Evolutionary conservation across 768 basidiomycete genomes (phyloP).

Genomic region (Phallus indusiatus): DNA sequence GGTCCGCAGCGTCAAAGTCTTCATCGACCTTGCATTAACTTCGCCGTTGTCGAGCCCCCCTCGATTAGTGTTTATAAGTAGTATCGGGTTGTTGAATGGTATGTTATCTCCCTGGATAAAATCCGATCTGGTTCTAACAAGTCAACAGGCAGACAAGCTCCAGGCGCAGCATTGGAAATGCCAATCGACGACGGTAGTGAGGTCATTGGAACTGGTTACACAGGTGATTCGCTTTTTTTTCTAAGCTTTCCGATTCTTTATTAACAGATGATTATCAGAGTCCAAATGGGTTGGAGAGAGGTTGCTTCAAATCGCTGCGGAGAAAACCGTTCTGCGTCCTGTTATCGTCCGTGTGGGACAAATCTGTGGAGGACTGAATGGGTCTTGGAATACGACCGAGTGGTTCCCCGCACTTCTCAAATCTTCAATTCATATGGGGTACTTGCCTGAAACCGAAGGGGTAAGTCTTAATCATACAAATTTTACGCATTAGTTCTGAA

Average conservation of each 20-base stretch:
- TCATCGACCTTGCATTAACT: constrained; percentile 27
- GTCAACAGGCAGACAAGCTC: neutral
- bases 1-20: constrained; percentile 19
- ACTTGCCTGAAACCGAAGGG: constrained; percentile 23
- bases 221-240: neutral
- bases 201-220: constrained; percentile 9
- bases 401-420: constrained; percentile 30
- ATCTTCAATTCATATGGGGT: constrained; percentile 23
- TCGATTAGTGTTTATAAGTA: constrained; percentile 26
- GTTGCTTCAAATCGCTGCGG: constrained; percentile 26
- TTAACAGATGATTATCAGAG: neutral
- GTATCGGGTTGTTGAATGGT: constrained; percentile 24
- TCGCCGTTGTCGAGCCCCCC: constrained; percentile 19
- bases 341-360: constrained; percentile 35
- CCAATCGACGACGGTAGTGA: neutral
- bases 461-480: constrained; percentile 17
- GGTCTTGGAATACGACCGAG: constrained; percentile 28
- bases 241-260: neutral
- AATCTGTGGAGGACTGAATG: constrained; percentile 29
- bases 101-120: constrained; percentile 2
- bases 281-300: constrained; percentile 37
- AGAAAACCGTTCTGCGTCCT: constrained; percentile 20
- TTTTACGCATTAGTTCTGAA: neutral
- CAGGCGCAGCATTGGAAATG: neutral
- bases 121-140: neutral